A percentile compares a stretch with the other conserved stretches of the same genome.
Evolutionary conservation across 2,329 filamentous ascomycete species (phyloP).

Genomic region (Talaromyces sp.): DNA sequence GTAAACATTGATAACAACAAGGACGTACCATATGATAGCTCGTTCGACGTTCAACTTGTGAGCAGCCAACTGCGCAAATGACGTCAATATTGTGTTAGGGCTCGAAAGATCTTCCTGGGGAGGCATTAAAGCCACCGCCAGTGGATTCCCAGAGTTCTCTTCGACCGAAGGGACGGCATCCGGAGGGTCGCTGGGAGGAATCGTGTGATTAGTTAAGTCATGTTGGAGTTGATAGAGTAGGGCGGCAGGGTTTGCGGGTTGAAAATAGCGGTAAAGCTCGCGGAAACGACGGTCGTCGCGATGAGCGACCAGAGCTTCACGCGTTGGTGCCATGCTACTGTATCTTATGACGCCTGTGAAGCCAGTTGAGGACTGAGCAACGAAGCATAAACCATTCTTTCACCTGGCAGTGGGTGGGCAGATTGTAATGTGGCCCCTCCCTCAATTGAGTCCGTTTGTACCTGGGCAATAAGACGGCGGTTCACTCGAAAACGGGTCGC

Average conservation of each 20-base stretch:
- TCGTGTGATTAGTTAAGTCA: conserved; percentile 19
- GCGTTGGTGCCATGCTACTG: conserved; percentile 5
- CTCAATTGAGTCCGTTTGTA: background rate
- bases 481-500: background rate
- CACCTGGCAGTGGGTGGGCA: background rate
- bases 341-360: background rate
- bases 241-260: conserved; percentile 27
- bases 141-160: conserved; percentile 13
- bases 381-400: conserved; percentile 10
- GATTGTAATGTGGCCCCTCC: background rate
- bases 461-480: background rate
- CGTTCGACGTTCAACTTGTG: conserved; percentile 36
- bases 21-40: conserved; percentile 35
- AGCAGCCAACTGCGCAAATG: conserved; percentile 36
- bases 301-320: conserved; percentile 22
- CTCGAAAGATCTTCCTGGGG: conserved; percentile 28
- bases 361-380: background rate
- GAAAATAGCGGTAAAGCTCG: conserved; percentile 41
- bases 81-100: conserved; percentile 33
- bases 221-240: conserved; percentile 21
- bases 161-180: conserved; percentile 16
- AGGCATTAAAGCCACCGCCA: conserved; percentile 20
- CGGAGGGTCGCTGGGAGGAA: conserved; percentile 5
- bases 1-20: background rate
- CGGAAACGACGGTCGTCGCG: conserved; percentile 33